These are phyloP conservation scores for Sphaerulina vaccinii DNA, from an alignment of 2,329 filamentous ascomycete species.

Conservation along the genomic window DNA sequence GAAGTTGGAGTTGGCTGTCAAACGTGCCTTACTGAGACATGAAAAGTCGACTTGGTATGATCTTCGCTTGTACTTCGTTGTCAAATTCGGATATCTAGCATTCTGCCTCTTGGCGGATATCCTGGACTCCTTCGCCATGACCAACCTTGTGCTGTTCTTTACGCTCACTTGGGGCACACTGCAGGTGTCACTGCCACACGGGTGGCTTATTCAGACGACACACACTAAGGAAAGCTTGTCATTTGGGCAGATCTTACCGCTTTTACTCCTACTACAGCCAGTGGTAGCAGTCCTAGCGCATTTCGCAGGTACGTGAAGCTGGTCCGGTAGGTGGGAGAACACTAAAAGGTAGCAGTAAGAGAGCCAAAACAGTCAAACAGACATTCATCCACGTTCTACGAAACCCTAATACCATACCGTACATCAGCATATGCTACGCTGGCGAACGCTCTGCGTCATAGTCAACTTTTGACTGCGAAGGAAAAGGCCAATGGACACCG, in stretches of 20 bases:
- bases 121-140: slow-evolving; percentile 5
- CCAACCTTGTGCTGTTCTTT: slow-evolving; percentile 1
- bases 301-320: not conserved
- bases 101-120: not conserved
- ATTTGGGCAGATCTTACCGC: slow-evolving; percentile 9
- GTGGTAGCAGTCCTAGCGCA: slow-evolving; percentile 2
- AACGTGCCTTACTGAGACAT: not conserved
- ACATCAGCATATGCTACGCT: not conserved
- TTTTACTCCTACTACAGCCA: slow-evolving; percentile 11
- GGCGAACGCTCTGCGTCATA: not conserved
- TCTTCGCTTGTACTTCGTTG: not conserved
- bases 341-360: no score
- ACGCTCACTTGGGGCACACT: slow-evolving; percentile 7
- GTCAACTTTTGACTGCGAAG: not conserved
- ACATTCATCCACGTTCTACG: not conserved
- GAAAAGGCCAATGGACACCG: not conserved
- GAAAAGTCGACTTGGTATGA: not conserved
- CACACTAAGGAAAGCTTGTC: not conserved
- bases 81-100: not conserved
- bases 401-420: not conserved
- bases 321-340: no score
- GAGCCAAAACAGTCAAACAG: no score
- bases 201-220: not conserved
- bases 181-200: not conserved
- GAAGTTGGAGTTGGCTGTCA: not conserved